phyloP scores from a whole-genome alignment of 306 rosid genomes.

The Pueraria montana region DNA sequence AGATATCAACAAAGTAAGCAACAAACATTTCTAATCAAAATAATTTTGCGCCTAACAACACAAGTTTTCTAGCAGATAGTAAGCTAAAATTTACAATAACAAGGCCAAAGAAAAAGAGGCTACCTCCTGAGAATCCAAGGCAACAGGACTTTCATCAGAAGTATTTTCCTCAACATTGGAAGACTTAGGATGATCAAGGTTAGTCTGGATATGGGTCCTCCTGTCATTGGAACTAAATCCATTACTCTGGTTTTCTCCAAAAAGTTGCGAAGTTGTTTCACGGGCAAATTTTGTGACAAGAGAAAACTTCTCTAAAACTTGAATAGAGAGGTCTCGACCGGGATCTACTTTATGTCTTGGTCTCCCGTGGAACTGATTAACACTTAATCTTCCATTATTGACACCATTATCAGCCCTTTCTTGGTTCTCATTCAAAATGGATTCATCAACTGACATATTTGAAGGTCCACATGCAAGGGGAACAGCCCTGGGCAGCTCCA shows the following conservation, averaged over 20 bases:
- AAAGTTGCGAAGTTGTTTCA: constrained; percentile 97
- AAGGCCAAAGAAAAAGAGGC: constrained; percentile 29
- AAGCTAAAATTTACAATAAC: constrained; percentile 27
- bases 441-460: constrained; percentile 56
- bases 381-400: constrained; percentile 56
- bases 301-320: constrained; percentile 95
- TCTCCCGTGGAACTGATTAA: constrained; percentile 68
- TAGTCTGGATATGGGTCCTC: constrained; percentile 58
- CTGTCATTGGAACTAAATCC: constrained; percentile 69
- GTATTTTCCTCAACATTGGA: constrained; percentile 54
- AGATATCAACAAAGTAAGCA: constrained; percentile 19
- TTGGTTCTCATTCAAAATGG: constrained; percentile 62
- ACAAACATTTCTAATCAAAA: constrained; percentile 27
- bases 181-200: constrained; percentile 58
- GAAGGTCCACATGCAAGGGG: constrained; percentile 71
- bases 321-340: constrained; percentile 92
- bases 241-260: constrained; percentile 78
- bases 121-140: constrained; percentile 85
- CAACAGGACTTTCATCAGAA: constrained; percentile 59
- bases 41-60: background rate
- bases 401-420: constrained; percentile 59
- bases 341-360: constrained; percentile 80
- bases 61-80: constrained; percentile 9
- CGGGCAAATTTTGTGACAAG: constrained; percentile 98
- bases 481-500: constrained; percentile 93